Base-by-base conservation (phyloP, 1,139 yeast genomes). In the Sugiyamaella neomexicana region DNA sequence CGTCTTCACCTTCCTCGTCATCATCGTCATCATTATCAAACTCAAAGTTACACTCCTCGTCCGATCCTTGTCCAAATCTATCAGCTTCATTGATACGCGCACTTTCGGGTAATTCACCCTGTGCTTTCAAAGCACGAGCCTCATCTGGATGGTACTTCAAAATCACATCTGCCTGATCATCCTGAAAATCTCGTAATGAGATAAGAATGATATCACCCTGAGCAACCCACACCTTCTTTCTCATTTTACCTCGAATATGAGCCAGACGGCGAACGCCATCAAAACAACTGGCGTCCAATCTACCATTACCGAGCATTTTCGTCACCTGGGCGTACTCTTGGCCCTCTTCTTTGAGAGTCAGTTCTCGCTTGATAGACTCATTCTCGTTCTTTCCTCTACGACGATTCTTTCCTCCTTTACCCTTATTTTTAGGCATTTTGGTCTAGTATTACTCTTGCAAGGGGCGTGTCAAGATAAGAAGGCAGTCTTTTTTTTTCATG, bases 171-270 rank as follows among this genome's bases (percentile, higher is more conserved):
- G 97, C 95, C 73, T 88, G 95, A 62, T 89, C 97, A 70, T 93
- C 98, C 75, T 95, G 97, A 83, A 93, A 95, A 69, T 95, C 99
- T 80, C 99, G 89, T 68, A 95, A 82, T 5, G 97, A 90, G 48
- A 93, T 93, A 69, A 95, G 79, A 64, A 95, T 90, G 66, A 95
- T 95, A 71, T 95, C 99, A 76, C 99, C 99, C 75, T 90, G 98
- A 46, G 89, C 88, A 89, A 95, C 91, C 99, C 99, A 95, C 60
- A 91, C 98, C 83, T 93, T 93, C 85, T 95, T 95, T 81, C 99
- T 88, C 78, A 95, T 82, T 74, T 95, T 95, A 65, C 99, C 99
- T 80, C 99, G 88, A 69, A 95, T 95, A 72, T 93, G 99, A 16
- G 96, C 98, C 82, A 89, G 82, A 78, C 99, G 85, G 72, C 85